phyloP scores from a whole-genome alignment of 768 basidiomycete genomes.

The Rhodotorula taiwanensis region DNA sequence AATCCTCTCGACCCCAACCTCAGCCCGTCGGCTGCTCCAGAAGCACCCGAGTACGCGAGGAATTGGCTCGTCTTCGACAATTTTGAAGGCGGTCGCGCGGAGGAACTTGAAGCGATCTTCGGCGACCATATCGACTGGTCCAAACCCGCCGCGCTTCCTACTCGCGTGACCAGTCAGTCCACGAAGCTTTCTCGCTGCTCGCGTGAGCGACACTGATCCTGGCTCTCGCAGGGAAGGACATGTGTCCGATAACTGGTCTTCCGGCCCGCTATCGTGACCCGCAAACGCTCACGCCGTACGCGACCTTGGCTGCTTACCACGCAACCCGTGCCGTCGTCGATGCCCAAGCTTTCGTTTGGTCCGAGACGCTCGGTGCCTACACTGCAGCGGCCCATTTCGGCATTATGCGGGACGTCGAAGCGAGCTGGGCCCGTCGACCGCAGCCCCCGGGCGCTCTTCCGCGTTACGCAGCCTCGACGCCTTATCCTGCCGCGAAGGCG shows the following conservation, averaged over 20 bases:
- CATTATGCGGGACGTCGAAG: constrained; percentile 20
- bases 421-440: not conserved
- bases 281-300: constrained; percentile 68
- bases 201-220: not conserved
- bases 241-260: constrained; percentile 71
- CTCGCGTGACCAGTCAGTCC: constrained; percentile 23
- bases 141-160: constrained; percentile 28
- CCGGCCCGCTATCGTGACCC: constrained; percentile 75
- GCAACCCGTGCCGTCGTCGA: constrained; percentile 57
- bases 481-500: not conserved
- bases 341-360: constrained; percentile 64
- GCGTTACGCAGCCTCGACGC: not conserved
- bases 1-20: not conserved
- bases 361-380: constrained; percentile 35
- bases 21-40: constrained; percentile 2
- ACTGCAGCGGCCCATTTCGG: constrained; percentile 19
- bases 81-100: constrained; percentile 51
- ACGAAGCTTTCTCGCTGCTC: not conserved
- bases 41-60: constrained; percentile 7
- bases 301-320: constrained; percentile 60
- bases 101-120: constrained; percentile 75
- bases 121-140: constrained; percentile 69
- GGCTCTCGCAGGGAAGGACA: constrained; percentile 52
- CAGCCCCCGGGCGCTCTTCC: not conserved
- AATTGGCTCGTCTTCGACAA: constrained; percentile 31